phyloP scores from a whole-genome alignment of 345 rosid genomes.

The Moricandia arvensis region DNA sequence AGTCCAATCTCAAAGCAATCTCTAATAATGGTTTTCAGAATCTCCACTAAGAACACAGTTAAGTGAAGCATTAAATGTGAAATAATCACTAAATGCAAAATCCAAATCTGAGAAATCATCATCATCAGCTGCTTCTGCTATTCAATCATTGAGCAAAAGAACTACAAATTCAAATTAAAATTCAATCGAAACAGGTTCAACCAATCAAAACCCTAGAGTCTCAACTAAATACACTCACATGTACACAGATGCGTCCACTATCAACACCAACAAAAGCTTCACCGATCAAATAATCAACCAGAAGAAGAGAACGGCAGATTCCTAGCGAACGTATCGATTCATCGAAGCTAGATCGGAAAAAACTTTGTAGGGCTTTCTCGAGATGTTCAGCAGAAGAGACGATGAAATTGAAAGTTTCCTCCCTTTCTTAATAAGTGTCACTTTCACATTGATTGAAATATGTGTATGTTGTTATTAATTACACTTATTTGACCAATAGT shows the following conservation, averaged over 20 bases:
- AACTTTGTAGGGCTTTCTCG: slow-evolving; percentile 45
- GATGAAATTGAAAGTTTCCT: slow-evolving; percentile 27
- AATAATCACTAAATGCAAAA: too few species aligned
- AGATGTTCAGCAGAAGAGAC: slow-evolving; percentile 32
- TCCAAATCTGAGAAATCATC: slow-evolving; percentile 13
- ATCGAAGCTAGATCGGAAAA: slow-evolving; percentile 20
- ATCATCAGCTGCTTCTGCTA: not conserved
- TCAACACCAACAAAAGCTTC: slow-evolving; percentile 17
- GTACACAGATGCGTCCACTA: slow-evolving; percentile 25
- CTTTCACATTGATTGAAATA: too few species aligned
- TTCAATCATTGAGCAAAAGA: not conserved
- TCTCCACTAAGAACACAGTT: too few species aligned
- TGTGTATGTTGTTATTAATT: too few species aligned
- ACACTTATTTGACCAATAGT: too few species aligned
- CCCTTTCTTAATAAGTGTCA: too few species aligned
- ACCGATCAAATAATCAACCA: slow-evolving; percentile 21
- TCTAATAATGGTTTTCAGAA: too few species aligned
- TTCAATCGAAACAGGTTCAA: slow-evolving; percentile 10
- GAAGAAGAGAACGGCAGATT: not conserved
- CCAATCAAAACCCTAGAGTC: slow-evolving; percentile 24
- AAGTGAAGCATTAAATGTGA: not conserved
- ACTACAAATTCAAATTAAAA: not conserved
- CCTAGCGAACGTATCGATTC: slow-evolving; percentile 1
- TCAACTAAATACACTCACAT: slow-evolving; percentile 38
- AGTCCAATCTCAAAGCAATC: slow-evolving; percentile 11